Conservation (phyloP, 2,329 filamentous ascomycete species). For the Xylaria sp. region DNA sequence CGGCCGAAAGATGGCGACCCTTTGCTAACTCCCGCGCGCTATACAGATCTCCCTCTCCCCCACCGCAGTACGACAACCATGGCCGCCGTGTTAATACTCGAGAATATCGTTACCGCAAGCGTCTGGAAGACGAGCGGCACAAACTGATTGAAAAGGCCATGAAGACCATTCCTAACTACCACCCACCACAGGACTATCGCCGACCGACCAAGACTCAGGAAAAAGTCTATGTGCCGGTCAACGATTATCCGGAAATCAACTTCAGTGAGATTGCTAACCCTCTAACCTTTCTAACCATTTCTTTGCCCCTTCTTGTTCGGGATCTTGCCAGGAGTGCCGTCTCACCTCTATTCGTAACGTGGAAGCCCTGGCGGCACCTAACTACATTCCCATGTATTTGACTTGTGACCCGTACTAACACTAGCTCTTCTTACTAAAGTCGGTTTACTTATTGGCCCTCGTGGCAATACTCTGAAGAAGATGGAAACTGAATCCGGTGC, state of each 20-base stretch:
- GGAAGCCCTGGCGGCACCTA: constrained; percentile 49
- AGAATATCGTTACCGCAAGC: constrained; percentile 98
- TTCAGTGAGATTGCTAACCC: constrained; percentile 99
- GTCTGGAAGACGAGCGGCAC: constrained; percentile 97
- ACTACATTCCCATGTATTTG: constrained; percentile 51
- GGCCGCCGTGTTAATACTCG: constrained; percentile 99
- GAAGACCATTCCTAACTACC: constrained; percentile 99
- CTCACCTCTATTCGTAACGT: constrained; percentile 48
- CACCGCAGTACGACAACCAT: constrained; percentile 99
- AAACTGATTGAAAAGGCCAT: constrained; percentile 99
- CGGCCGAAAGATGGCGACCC: neutral
- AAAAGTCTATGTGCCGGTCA: constrained; percentile 99
- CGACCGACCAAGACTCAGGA: constrained; percentile 99
- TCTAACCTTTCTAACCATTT: constrained; percentile 80
- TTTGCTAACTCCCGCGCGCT: constrained; percentile 17
- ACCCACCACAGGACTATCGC: constrained; percentile 97
- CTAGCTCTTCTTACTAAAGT: constrained; percentile 91
- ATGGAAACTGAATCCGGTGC: constrained; percentile 98
- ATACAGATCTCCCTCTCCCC: constrained; percentile 87
- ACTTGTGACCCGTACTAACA: constrained; percentile 78
- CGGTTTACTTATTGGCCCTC: constrained; percentile 99
- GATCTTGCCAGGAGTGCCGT: constrained; percentile 58
- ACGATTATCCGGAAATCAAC: constrained; percentile 99
- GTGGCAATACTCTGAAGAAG: constrained; percentile 99
- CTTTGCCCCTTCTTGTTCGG: constrained; percentile 53